phyloP scores from a whole-genome alignment of 768 basidiomycete species.

The Pisolithus microcarpus region DNA sequence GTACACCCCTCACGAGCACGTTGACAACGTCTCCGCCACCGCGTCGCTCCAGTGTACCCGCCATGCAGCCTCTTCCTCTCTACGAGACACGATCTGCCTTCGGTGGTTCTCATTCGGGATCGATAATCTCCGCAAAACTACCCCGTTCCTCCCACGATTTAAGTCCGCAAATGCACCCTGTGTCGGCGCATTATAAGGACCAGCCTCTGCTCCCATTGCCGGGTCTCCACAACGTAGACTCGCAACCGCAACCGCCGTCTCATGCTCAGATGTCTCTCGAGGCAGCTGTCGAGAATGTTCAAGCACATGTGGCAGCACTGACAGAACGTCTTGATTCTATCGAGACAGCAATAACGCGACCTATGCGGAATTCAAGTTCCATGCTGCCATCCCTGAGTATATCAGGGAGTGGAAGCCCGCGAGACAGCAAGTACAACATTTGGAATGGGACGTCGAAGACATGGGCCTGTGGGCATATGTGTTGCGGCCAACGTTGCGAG shows the following conservation, averaged over 20 bases:
- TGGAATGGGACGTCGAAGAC: slow-evolving; percentile 68
- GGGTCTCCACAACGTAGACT: slow-evolving; percentile 28
- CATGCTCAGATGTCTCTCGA: slow-evolving; percentile 42
- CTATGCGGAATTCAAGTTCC: slow-evolving; percentile 35
- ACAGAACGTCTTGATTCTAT: slow-evolving; percentile 74
- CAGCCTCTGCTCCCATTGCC: slow-evolving; percentile 29
- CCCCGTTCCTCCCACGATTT: slow-evolving; percentile 35
- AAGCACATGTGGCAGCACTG: slow-evolving; percentile 75
- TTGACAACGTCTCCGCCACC: slow-evolving; percentile 52
- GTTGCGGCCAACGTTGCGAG: slow-evolving; percentile 54
- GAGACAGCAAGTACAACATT: slow-evolving; percentile 19
- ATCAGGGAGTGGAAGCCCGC: slow-evolving; percentile 38
- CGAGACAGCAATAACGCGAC: slow-evolving; percentile 34
- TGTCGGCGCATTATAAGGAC: slow-evolving; percentile 30
- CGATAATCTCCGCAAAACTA: slow-evolving; percentile 33
- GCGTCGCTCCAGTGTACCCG: slow-evolving; percentile 39
- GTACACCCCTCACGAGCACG: slow-evolving; percentile 66
- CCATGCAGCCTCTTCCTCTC: slow-evolving; percentile 63
- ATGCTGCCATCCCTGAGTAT: slow-evolving; percentile 30
- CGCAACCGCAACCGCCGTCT: slow-evolving; percentile 45
- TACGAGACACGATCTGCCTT: slow-evolving; percentile 75
- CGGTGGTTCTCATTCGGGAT: slow-evolving; percentile 36
- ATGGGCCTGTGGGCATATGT: slow-evolving; percentile 79
- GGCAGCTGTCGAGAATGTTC: slow-evolving; percentile 70
- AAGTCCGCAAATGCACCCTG: slow-evolving; percentile 31